Evolutionary conservation across 495 filamentous ascomycete species (phyloP).

Genomic region (Penicillium nucicola): DNA sequence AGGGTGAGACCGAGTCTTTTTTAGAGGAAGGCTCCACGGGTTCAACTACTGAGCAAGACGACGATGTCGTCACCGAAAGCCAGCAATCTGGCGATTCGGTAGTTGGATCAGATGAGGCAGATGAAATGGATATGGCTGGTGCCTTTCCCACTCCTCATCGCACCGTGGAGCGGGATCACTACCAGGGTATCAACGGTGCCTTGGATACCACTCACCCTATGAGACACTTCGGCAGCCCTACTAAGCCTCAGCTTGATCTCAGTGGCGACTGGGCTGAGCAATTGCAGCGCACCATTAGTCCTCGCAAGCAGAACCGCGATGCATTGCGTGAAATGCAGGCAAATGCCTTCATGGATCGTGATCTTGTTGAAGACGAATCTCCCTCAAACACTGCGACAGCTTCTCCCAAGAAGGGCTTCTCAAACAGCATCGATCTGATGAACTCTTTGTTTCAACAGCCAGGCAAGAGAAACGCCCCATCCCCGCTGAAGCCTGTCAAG

Average conservation of each 20-base stretch:
- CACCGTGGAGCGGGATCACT: conserved; percentile 61
- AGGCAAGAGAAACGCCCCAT: conserved; percentile 32
- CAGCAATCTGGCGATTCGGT: conserved; percentile 60
- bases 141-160: conserved; percentile 63
- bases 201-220: conserved; percentile 41
- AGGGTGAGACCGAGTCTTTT: conserved; percentile 67
- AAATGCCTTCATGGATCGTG: conserved; percentile 45
- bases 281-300: conserved; percentile 86
- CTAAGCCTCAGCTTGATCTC: conserved; percentile 55
- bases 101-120: conserved; percentile 66
- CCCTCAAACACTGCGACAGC: conserved; percentile 27
- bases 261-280: conserved; percentile 84
- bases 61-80: conserved; percentile 57
- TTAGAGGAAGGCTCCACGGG: conserved; percentile 84
- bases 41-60: conserved; percentile 66
- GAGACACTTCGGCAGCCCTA: conserved; percentile 53
- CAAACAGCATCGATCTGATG: conserved; percentile 86
- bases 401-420: conserved; percentile 57
- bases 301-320: conserved; percentile 78
- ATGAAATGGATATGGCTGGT: conserved; percentile 76
- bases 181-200: conserved; percentile 40
- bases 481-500: conserved; percentile 38
- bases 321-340: conserved; percentile 59
- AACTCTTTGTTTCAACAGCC: conserved; percentile 72
- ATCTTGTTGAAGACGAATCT: conserved; percentile 30